Base-by-base conservation (phyloP, 441 rosid species). In the Hura crepitans region DNA sequence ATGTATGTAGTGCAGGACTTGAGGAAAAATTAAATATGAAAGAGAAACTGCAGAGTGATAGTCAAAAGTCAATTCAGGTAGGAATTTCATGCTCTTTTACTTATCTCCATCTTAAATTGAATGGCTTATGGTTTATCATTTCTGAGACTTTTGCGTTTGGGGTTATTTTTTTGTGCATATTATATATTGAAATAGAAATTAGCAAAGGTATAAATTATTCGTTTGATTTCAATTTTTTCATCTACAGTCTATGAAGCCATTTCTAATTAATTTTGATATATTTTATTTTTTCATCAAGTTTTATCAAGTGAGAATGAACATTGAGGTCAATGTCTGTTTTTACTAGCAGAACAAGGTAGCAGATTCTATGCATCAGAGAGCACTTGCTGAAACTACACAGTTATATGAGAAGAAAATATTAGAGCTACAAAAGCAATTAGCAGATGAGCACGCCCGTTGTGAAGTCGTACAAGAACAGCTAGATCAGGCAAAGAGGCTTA, bases 301-400 rank as follows among this genome's bases (percentile, higher is more conserved):
- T 35, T 30, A n/a, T 20, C n/a, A 62, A 35, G 15, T 58, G 6
- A 37, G 43, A 53, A 39, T 22, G 27, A 72, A 56, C 31, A 45
- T 10, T 56, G 22, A 75, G 31, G 23, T 43, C 51, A 6, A 17
- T 73, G 78, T 69, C 73, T 71, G 58, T 75, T 77, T 65, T 73
- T 68, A 17, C 50, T 67, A 94, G 97, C 85, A 87, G 75, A 85
- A 73, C 66, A 90, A 86, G 85, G 69, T 61, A 55, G 86, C 86
- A 71, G 77, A 76, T 75, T 83, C 86, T 58, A 81, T 75, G 31
- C 84, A 82, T 83, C 92, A 87, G 80, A 89, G 81, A 83, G 86
- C 89, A 65, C 87, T 91, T 64, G 85, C 83, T 3, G 96, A 90
- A 72, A 86, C 88, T 74, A 86, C 86, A 56, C 77, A 84, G 77